phyloP scores from a whole-genome alignment of 75 land plant genomes.

The Picea sitchensis region DNA sequence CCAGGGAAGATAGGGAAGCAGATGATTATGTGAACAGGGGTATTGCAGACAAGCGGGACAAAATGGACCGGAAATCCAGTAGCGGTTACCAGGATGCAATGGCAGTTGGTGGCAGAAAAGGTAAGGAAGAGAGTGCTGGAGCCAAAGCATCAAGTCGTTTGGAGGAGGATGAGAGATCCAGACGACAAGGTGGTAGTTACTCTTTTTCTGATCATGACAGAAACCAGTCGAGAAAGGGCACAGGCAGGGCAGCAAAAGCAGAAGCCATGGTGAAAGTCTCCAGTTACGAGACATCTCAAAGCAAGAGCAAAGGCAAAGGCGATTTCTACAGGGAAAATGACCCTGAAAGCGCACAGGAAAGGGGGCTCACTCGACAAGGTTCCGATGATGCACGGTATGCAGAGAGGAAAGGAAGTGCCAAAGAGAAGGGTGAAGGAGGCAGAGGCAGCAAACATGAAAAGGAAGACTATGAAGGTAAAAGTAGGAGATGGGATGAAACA shows the following conservation, averaged over 20 bases:
- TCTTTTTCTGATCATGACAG: slow-evolving; percentile 30
- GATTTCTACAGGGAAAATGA: slow-evolving; percentile 21
- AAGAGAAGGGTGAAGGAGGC: slow-evolving; percentile 27
- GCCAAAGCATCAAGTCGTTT: slow-evolving; percentile 23
- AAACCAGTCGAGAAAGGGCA: slow-evolving; percentile 20
- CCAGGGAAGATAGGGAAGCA: slow-evolving; percentile 37
- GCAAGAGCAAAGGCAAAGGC: slow-evolving; percentile 21
- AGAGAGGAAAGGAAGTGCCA: slow-evolving; percentile 41
- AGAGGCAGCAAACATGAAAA: slow-evolving; percentile 16
- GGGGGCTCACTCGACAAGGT: slow-evolving; percentile 5
- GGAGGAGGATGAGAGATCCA: slow-evolving; percentile 4
- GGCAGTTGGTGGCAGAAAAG: background rate
- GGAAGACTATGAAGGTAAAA: slow-evolving; percentile 26
- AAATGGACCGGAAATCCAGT: slow-evolving; percentile 8
- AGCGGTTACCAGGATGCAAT: slow-evolving; percentile 1
- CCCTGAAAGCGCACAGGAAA: slow-evolving; percentile 21
- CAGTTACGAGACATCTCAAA: slow-evolving; percentile 32
- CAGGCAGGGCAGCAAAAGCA: background rate
- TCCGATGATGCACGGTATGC: slow-evolving; percentile 29
- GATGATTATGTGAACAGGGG: slow-evolving; percentile 26
- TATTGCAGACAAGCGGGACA: slow-evolving; percentile 12
- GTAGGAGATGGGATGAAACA: slow-evolving; percentile 58
- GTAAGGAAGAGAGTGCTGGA: slow-evolving; percentile 27
- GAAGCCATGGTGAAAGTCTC: slow-evolving; percentile 23
- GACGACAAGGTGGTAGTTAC: slow-evolving; percentile 1